Base-by-base conservation (phyloP, 495 filamentous ascomycete species). In the Xylaria flabelliformis region DNA sequence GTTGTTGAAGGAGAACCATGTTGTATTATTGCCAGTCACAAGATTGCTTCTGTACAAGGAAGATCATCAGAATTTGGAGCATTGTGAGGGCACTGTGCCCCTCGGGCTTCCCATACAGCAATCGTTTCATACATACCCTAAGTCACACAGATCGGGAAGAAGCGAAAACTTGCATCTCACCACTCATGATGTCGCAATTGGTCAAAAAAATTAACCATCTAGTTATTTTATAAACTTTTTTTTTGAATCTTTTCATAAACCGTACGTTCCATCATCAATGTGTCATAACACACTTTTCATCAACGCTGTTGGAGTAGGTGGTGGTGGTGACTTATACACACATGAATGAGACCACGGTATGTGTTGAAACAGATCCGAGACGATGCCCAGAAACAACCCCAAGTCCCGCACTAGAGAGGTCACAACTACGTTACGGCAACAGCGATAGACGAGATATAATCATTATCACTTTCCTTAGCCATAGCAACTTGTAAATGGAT, bases 361-460 rank as follows among this genome's bases (percentile, higher is more conserved):
- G 17, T 21, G 39, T 65, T 65, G 42, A 65, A 65, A 65, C 63
- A 3, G 7, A 50, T 36, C 63, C 63, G 42, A 65, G 42, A 65
- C 63, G 8, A n/a, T 32, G 34, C 39, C 39, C 42, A 29, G 24
- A 46, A 44, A 7, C 13, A 21, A 8, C 61, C 24, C 26, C 17
- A 65, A 50, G 50, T 15, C 44, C 41, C 39, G 26, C 39, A 44
- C 15, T 44, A 9, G 17, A 41, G 61, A 42, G 21, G 21, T 41
- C 61, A 61, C 58, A 61, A 61, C 58, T 3, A 39, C 29, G 32
- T 36, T 17, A 59, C 29, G 21, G 26, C 13, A 39, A 8, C 19
- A 4, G 32, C 9, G 7, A 39, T 21, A 39, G 3, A 19, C 32
- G 13, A 61, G n/a, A 21, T 61, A 12, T 2, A n/a, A 61, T 21